Evolutionary conservation across 345 rosid genomes (phyloP).

Genomic region (Rhizophora apiculata): DNA sequence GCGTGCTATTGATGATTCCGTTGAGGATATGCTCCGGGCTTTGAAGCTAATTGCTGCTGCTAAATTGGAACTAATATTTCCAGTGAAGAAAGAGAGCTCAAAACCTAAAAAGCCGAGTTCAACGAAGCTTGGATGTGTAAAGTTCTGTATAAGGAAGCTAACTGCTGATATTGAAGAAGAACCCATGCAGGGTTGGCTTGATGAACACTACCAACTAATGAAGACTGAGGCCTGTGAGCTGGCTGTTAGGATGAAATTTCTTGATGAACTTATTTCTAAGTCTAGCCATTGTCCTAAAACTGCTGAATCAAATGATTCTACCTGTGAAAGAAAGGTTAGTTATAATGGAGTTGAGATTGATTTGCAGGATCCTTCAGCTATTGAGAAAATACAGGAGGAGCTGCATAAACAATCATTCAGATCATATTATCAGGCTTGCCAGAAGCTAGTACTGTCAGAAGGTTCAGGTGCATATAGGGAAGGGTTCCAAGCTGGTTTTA

Average conservation of each 20-base stretch:
- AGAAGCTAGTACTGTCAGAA: slow-evolving; percentile 58
- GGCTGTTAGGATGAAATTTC: slow-evolving; percentile 83
- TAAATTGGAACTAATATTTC: slow-evolving; percentile 49
- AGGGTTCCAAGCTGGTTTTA: slow-evolving; percentile 93
- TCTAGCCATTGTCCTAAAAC: slow-evolving; percentile 39
- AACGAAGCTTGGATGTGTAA: slow-evolving; percentile 67
- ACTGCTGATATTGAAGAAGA: slow-evolving; percentile 95
- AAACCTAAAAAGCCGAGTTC: slow-evolving; percentile 68
- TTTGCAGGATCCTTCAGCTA: slow-evolving; percentile 51
- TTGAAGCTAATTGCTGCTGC: slow-evolving; percentile 76
- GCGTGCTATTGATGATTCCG: slow-evolving; percentile 94
- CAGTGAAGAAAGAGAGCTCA: slow-evolving; percentile 59
- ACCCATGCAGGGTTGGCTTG: slow-evolving; percentile 98
- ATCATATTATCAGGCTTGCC: slow-evolving; percentile 85
- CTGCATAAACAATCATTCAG: slow-evolving; percentile 68
- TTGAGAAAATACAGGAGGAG: slow-evolving; percentile 60
- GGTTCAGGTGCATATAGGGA: slow-evolving; percentile 80
- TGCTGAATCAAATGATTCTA: slow-evolving; percentile 50
- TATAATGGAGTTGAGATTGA: slow-evolving; percentile 66
- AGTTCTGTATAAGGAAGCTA: slow-evolving; percentile 67
- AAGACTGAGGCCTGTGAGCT: slow-evolving; percentile 81
- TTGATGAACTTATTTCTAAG: slow-evolving; percentile 59
- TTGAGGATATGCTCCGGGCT: slow-evolving; percentile 91
- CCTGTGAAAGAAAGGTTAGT: slow-evolving; percentile 44
- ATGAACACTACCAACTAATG: slow-evolving; percentile 80